Percentiles rank a stretch among this genome's conserved stretches.
Evolutionary conservation across 2,329 filamentous ascomycete species (phyloP).

Genomic region (Ambrosiella xylebori): DNA sequence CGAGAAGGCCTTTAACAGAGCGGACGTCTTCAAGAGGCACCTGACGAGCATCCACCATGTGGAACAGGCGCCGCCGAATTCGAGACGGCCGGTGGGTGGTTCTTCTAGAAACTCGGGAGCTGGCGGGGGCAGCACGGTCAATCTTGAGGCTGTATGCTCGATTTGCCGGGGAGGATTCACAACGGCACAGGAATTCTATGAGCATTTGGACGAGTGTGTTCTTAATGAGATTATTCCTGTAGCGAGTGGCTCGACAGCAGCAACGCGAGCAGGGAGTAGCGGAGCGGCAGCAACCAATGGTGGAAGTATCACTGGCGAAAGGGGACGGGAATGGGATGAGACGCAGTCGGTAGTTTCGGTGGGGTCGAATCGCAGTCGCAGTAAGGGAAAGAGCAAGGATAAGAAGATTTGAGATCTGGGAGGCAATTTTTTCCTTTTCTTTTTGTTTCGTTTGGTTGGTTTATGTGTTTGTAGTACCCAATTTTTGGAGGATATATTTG

Average conservation of each 20-base stretch:
- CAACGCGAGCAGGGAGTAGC: not conserved
- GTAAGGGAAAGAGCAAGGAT: constrained; percentile 9
- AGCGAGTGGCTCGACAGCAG: not conserved
- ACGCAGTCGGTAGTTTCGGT: constrained; percentile 6
- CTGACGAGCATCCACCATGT: constrained; percentile 84
- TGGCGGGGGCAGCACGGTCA: not conserved
- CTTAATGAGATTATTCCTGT: constrained; percentile 38
- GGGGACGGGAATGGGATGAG: constrained; percentile 1
- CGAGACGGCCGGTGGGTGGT: constrained; percentile 50
- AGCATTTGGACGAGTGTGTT: constrained; percentile 64
- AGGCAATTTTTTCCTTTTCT: not conserved
- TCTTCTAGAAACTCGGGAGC: not conserved
- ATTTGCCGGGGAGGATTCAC: constrained; percentile 68
- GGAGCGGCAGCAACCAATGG: not conserved
- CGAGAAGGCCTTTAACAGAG: constrained; percentile 91
- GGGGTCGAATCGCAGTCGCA: constrained; percentile 4
- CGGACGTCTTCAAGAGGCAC: constrained; percentile 94
- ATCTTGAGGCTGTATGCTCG: constrained; percentile 56
- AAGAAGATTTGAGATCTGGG: not conserved
- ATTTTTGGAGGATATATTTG: constrained; percentile 1
- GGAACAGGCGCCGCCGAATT: constrained; percentile 84
- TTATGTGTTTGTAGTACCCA: constrained; percentile 7
- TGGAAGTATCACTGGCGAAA: not conserved
- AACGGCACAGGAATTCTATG: constrained; percentile 90
- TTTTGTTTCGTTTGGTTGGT: constrained; percentile 1